Base-by-base conservation (phyloP, 805 yeast species). In the Zygotorulaspora danielsina region DNA sequence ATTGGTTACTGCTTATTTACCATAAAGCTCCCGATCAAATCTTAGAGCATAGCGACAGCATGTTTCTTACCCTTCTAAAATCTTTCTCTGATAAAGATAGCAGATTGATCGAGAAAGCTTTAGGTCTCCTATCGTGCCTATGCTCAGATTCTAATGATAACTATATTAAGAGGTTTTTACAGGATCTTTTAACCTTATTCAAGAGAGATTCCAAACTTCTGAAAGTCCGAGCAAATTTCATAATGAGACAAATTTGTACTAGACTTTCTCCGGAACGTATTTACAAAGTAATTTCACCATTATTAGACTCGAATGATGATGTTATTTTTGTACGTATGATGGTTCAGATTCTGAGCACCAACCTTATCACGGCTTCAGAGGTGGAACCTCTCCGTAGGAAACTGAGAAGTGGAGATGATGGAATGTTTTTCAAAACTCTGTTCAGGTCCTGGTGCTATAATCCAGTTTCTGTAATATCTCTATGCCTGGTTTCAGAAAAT, bases 371-470 rank as follows among this genome's bases (percentile, higher is more conserved):
- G 3, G 83, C 96, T 0, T 87, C 85, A 2, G 97, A 93, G 54
- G 70, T 93, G 35, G 63, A 76, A 0, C 69, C 71, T 2, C 70
- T 93, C 46, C 74, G 98, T 38, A 77, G 75, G 42, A 76, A 83
- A 51, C 66, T 90, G 36, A 71, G 79, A 59, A 72, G 63, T 57
- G 63, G 80, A n/a, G 85, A 81, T 37, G 93, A 85, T 41, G 77
- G 81, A 69, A 61, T 70, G 16, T 69, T 89, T 28, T 93, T 93
- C 58, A 73, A 83, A 19, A 68, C 81, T 0, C 67, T 93, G 39
- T 93, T 90, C 64, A 79, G 78, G 54, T 79, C 94, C 42, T 93
- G 98, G 98, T 80, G 95, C 49, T 81, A 82, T 45, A 90, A 87
- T 57, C 80, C 96, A 0, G 88, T 94, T 1, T 89, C 97, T 4